phyloP scores from a whole-genome alignment of 73 alveolate genomes.

The Diophrys sp. region DNA sequence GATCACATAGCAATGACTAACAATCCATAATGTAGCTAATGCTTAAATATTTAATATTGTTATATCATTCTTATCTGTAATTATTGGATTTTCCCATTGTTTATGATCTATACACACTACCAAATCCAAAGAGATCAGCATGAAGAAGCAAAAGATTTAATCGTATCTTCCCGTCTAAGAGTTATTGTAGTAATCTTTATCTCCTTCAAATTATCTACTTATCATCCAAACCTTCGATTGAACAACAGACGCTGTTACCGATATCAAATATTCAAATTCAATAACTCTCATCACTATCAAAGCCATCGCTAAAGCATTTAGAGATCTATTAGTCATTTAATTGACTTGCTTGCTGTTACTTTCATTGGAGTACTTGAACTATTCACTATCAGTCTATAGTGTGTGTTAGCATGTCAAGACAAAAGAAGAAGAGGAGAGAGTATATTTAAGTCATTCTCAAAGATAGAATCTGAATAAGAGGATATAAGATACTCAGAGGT shows the following conservation, averaged over 20 bases:
- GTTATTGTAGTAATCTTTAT: constrained; percentile 10
- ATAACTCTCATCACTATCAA: constrained; percentile 6
- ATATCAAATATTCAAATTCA: constrained; percentile 5
- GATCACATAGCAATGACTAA: not conserved
- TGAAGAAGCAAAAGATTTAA: constrained; percentile 1
- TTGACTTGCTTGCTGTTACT: not conserved
- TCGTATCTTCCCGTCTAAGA: constrained; percentile 11
- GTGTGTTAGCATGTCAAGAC: not conserved
- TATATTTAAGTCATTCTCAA: not conserved
- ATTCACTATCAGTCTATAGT: not conserved
- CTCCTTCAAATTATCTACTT: constrained; percentile 1
- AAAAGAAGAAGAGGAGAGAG: not conserved
- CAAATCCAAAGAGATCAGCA: constrained; percentile 6
- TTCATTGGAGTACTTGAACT: not conserved
- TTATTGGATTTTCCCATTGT: constrained; percentile 4
- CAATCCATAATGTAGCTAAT: constrained; percentile 21
- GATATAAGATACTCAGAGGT: not conserved
- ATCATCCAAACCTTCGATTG: not conserved
- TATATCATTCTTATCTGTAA: constrained; percentile 9
- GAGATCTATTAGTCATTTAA: not conserved
- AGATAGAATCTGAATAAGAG: not conserved
- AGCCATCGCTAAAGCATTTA: not conserved
- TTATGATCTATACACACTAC: constrained; percentile 11
- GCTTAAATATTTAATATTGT: constrained; percentile 23
- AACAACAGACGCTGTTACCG: not conserved